These are phyloP conservation scores for Colletotrichum sp. DNA, from an alignment of 2,329 filamentous ascomycete species.

Conservation along the genomic window DNA sequence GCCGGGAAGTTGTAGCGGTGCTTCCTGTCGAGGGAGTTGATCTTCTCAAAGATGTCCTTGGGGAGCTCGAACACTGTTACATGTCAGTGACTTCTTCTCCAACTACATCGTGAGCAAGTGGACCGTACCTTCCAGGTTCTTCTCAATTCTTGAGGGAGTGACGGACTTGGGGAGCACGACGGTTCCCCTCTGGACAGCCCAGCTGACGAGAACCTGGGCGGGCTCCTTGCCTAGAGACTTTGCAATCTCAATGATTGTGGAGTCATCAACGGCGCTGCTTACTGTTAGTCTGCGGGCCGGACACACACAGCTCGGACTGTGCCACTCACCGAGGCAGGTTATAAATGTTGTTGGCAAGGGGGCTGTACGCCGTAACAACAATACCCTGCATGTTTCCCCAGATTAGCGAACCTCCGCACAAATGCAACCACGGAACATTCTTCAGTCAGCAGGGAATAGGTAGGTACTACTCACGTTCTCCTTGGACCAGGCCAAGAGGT, in stretches of 20 bases:
- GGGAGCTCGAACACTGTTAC: conserved; percentile 35
- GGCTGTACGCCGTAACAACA: conserved; percentile 60
- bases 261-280: conserved; percentile 51
- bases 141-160: conserved; percentile 53
- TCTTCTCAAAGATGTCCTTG: conserved; percentile 38
- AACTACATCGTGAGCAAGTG: background rate
- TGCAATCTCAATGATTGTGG: conserved; percentile 55
- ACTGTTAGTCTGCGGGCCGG: background rate
- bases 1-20: conserved; percentile 48
- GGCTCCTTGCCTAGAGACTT: conserved; percentile 55
- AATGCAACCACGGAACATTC: background rate
- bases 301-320: background rate
- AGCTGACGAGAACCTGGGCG: conserved; percentile 58
- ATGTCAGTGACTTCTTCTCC: background rate
- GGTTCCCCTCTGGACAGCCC: conserved; percentile 58
- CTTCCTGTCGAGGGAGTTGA: conserved; percentile 41
- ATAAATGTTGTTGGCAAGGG: conserved; percentile 63
- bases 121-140: conserved; percentile 41
- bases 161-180: conserved; percentile 61
- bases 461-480: conserved; percentile 24
- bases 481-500: conserved; percentile 58
- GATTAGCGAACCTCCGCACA: background rate
- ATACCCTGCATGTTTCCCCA: conserved; percentile 43
- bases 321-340: conserved; percentile 22
- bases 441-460: background rate